Conservation (phyloP, 139 green algal genomes). For the Nannochloris sp. region DNA sequence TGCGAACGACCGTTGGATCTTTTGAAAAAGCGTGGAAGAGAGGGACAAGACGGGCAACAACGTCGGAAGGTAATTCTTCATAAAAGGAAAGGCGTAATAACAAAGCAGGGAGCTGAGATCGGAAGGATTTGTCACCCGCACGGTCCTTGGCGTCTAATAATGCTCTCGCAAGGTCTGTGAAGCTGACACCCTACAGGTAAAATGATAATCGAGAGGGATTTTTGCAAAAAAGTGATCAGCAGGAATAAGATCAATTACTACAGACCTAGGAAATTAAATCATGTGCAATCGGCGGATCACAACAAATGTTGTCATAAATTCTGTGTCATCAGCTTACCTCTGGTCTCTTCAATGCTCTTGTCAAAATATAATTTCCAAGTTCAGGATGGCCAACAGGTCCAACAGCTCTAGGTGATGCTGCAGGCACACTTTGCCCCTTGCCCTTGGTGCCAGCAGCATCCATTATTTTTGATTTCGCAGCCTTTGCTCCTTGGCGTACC, state of each 20-base stretch:
- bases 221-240: too few relatives aligned
- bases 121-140: conserved; percentile 10
- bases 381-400: background rate
- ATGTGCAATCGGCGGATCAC: background rate
- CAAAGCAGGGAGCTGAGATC: background rate
- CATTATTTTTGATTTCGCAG: too few relatives aligned
- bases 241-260: too few relatives aligned
- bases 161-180: conserved; percentile 11
- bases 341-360: background rate
- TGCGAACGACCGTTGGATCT: conserved; percentile 8
- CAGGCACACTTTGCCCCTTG: background rate
- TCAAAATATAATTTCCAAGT: background rate
- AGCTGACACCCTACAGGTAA: conserved; percentile 9
- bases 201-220: too few relatives aligned
- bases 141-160: conserved; percentile 12
- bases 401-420: background rate
- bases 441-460: too few relatives aligned
- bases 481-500: too few relatives aligned
- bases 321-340: conserved; percentile 4
- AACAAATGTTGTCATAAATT: background rate
- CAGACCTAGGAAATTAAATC: too few relatives aligned
- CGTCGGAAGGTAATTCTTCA: conserved; percentile 21
- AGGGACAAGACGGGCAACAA: conserved; percentile 8
- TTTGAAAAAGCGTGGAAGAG: conserved; percentile 14
- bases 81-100: conserved; percentile 21